A percentile compares a stretch with the other conserved stretches of the same genome.
Evolutionary conservation across 2,329 filamentous ascomycete species (phyloP).

Genomic region (Grosmannia huntii): DNA sequence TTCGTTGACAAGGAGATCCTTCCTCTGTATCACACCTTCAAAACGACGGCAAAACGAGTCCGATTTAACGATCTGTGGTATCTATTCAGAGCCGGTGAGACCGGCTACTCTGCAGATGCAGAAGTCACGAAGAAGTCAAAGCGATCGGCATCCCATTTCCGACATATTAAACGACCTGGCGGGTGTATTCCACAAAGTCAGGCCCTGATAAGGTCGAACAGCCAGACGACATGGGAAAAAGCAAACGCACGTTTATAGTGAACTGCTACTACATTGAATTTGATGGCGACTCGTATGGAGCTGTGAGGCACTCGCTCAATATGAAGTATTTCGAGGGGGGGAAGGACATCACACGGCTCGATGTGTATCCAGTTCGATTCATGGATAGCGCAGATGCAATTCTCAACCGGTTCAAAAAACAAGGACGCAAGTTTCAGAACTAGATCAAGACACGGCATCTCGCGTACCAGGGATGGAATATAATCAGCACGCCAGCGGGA

Average conservation of each 20-base stretch:
- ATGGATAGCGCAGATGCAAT: conserved; percentile 3
- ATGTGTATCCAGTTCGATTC: conserved; percentile 27
- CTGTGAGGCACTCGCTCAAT: conserved; percentile 24
- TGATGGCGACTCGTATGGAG: conserved; percentile 25
- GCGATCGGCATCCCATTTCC: not conserved
- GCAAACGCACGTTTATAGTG: not conserved
- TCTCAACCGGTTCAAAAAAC: not conserved
- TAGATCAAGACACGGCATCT: conserved; percentile 23
- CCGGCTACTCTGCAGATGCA: conserved; percentile 20
- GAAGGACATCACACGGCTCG: conserved; percentile 23
- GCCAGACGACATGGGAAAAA: not conserved
- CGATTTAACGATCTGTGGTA: conserved; percentile 29
- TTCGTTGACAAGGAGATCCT: conserved; percentile 30
- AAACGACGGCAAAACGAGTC: conserved; percentile 13
- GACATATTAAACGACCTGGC: conserved; percentile 4
- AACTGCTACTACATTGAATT: conserved; percentile 27
- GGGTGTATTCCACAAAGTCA: conserved; percentile 2
- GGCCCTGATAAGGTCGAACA: not conserved
- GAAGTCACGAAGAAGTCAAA: not conserved
- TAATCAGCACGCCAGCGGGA: conserved; percentile 17
- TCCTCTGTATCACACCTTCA: conserved; percentile 19
- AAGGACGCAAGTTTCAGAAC: conserved; percentile 8
- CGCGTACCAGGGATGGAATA: conserved; percentile 28
- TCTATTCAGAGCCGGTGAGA: conserved; percentile 26
- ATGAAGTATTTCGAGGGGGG: conserved; percentile 25